Percentiles rank a stretch among this genome's conserved stretches.
phyloP scores from a whole-genome alignment of 306 rosid genomes.

The Cicer bijugum region DNA sequence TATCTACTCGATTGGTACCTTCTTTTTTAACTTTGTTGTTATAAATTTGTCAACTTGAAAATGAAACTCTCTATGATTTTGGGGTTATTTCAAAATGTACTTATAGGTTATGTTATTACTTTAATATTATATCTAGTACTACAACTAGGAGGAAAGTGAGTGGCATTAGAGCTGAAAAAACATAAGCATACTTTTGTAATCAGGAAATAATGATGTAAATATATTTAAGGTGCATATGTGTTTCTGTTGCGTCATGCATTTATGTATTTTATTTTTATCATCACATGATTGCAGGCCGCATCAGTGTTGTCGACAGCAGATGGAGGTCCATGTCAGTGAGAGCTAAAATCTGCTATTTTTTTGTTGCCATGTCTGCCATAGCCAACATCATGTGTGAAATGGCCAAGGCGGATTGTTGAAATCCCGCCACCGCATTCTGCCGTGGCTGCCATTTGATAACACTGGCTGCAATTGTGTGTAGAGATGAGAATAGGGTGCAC shows the following conservation, averaged over 20 bases:
- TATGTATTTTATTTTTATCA: neutral
- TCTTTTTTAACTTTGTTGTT: constrained; percentile 21
- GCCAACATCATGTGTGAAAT: too few species aligned
- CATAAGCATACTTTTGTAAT: constrained; percentile 22
- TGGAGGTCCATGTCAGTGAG: too few species aligned
- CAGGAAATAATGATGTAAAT: neutral
- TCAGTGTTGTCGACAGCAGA: too few species aligned
- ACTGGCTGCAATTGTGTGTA: neutral
- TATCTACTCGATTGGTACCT: constrained; percentile 87
- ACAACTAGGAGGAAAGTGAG: constrained; percentile 1
- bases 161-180: constrained; percentile 25
- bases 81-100: neutral
- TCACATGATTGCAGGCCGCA: neutral
- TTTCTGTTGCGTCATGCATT: neutral
- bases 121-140: neutral
- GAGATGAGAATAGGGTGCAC: neutral
- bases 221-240: constrained; percentile 3
- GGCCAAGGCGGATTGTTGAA: too few species aligned
- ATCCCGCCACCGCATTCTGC: too few species aligned
- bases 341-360: too few species aligned
- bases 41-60: constrained; percentile 1
- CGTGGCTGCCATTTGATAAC: too few species aligned
- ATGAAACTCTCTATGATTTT: constrained; percentile 1
- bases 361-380: too few species aligned
- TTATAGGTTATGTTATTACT: constrained; percentile 10